Evolutionary conservation across 2,329 filamentous ascomycete genomes (phyloP), one percentile per base, ranked within the genome.

Genomic region (Trichothecium sympodiale): DNA sequence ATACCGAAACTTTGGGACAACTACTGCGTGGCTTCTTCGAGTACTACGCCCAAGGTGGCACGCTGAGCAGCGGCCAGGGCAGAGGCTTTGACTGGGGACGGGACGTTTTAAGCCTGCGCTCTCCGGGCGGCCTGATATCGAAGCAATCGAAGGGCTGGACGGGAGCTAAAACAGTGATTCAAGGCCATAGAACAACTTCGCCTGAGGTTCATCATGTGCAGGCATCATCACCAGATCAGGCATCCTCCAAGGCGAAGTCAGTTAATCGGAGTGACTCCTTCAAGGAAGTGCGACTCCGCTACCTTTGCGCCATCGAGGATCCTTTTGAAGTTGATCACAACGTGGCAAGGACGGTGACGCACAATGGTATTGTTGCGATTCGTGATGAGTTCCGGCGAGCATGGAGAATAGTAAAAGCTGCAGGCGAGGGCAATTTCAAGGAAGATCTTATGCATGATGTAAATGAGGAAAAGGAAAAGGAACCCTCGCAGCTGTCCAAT

Each of bases 281-380:
- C 34, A 83, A 81, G 46, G 83, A 87, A 49, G 70, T 89, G 12
- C 74, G 83, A 3, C 76, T 87, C 49, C 76, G 86, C 10, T 94
- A 86, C 54, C 69, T 94, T 4, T 83, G 94, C 45, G 84, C 85
- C 23, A 88, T 95, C 41, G 88, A 94, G 53, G 88, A 94, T 53
- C 88, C 88, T 0, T 94, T 94, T 49, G 86, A 94, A 60, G 60
- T 78, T 3, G 79, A 86, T 29, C 86, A 94, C 57, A 95, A 94
- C 47, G 82, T 94, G 25, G 88, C 83, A 3, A 69, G 85, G 34
- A 94, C 86, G 0, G 86, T 94, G 1, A 87, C 81, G 6, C 83
- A 89, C 49, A 74, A 78, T 41, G 85, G 86, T 3, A 84, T 94
- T 43, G 79, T 84, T 2, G 72, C 80, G 1, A 91, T 94, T 40